Percentiles rank a stretch among this genome's conserved stretches.
These are phyloP conservation scores for Globisporangium acanthophoron DNA, from an alignment of 352 stramenopile species.

Conservation along the genomic window DNA sequence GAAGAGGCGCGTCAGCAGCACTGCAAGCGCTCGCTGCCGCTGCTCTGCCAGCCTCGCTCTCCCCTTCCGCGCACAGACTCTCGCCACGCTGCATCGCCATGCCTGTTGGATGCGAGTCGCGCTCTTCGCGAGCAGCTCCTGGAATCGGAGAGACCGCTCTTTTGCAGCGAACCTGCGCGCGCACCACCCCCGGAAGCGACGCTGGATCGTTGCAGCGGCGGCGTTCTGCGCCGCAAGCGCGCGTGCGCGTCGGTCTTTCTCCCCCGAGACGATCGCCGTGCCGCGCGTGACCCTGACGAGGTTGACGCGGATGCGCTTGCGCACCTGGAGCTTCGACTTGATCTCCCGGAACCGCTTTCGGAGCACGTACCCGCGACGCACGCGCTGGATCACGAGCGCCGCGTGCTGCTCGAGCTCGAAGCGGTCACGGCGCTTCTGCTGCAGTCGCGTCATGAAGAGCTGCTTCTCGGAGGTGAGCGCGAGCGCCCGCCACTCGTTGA, in stretches of 20 bases:
- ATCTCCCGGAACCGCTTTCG: conserved; percentile 41
- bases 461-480: conserved; percentile 33
- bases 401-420: conserved; percentile 33
- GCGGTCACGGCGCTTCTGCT: conserved; percentile 22
- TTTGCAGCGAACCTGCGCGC: conserved; percentile 25
- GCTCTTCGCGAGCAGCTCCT: conserved; percentile 17
- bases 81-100: conserved; percentile 29
- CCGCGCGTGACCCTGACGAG: conserved; percentile 58
- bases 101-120: conserved; percentile 27
- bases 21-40: conserved; percentile 20
- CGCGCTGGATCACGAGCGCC: conserved; percentile 45
- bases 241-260: conserved; percentile 41
- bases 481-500: conserved; percentile 20
- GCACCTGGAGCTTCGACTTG: conserved; percentile 45
- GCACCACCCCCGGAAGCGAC: conserved; percentile 23
- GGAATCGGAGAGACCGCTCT: conserved; percentile 16
- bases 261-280: conserved; percentile 53
- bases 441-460: conserved; percentile 43
- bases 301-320: conserved; percentile 55
- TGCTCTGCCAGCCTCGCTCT: conserved; percentile 17
- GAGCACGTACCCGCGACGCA: conserved; percentile 46
- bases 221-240: conserved; percentile 17
- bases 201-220: conserved; percentile 32
- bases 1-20: conserved; percentile 26
- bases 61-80: conserved; percentile 21